Base-by-base conservation (phyloP, 441 rosid species). In the Croton setiger region DNA sequence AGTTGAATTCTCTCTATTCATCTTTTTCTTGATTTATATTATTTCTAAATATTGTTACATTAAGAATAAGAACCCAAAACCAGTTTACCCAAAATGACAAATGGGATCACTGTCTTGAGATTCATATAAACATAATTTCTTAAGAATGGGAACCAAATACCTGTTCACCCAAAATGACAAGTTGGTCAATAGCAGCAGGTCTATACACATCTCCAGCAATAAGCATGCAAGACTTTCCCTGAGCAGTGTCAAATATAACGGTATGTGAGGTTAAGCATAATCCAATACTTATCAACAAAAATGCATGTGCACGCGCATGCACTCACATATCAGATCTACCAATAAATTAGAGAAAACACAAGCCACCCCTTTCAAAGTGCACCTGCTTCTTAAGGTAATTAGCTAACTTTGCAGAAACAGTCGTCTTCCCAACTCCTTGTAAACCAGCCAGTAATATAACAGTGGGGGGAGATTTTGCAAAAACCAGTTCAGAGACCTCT, bases 161-260 rank as follows among this genome's bases (percentile, higher is more conserved):
- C 97, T 88, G 96, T 80, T 90, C 82, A 51, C 98, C 99, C 85
- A 95, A 81, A 78, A 92, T 95, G 65, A 89, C 90, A 63, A 92
- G 98, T 82, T 95, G 99, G 75, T 95, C 99, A 66, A 92, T 90
- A 61, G 99, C 99, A 57, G 97, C 98, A 70, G 99, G 99, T 76
- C 99, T 87, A 77, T 95, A 92, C 44, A 95, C 96, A 83, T 95
- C 99, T 74, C 99, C 99, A 67, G 99, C 98, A 74, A 92, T 87
- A 75, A 95, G 95, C 93, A 92, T 86, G 81, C 95, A 86, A 74
- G 86, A 85, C 77, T 95, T 92, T 44, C 97, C 96, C 98, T 95
- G 84, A 54, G 58, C 54, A 72, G 71, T 41, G 11, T 70, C 39
- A 60, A 18, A 67, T 20, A 17, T 12, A 33, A 14, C 11, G 15